phyloP scores from a whole-genome alignment of 306 rosid genomes.

The barrel medic (Medicago truncatula) region MtrunA17r5.0-ANR NC_053047.1:41393501-41394000 shows the following conservation, averaged over 20 bases:
- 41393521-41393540: conserved; percentile 23
- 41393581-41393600: not conserved
- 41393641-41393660: conserved; percentile 43
- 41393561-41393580: not conserved
- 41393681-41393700: not conserved
- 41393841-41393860: not conserved
- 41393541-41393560: conserved; percentile 12
- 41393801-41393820: not conserved
- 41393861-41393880: not conserved
- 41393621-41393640: conserved; percentile 8
- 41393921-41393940: too few relatives aligned
- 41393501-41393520: not conserved
- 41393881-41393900: too few relatives aligned
- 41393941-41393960: too few relatives aligned
- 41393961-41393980: too few relatives aligned
- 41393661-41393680: conserved; percentile 10
- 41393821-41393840: not conserved
- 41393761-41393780: not conserved
- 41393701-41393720: too few relatives aligned
- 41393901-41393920: too few relatives aligned
- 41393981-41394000: too few relatives aligned
- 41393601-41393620: conserved; percentile 5
- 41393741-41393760: not conserved
- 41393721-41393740: not conserved
- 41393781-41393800: not conserved